Evolutionary conservation across 352 stramenopile species (phyloP), one percentile per base, ranked within the genome.

Genomic region (Globisporangium acanthophoron): DNA sequence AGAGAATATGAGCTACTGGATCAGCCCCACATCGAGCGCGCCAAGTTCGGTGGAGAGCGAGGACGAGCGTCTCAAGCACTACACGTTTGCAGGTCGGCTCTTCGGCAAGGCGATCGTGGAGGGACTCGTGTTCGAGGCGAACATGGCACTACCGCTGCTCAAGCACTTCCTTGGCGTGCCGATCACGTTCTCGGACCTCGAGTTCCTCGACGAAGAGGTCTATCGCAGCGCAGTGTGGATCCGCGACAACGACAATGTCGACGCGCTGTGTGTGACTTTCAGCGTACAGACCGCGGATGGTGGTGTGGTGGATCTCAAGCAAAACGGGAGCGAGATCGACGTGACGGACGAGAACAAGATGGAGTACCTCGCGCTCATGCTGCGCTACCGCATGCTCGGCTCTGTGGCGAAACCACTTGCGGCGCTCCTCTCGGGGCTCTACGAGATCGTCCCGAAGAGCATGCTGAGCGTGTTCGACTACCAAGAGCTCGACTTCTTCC

Each of bases 31-130:
- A 15, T 83, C 78, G 0, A 69, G 60, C 2, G 45, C 47, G 31
- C 21, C 33, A 15, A 50, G 41, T 35, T 15, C 12, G 27, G 39
- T 51, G 24, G 73, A 87, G 37, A 64, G 59, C n/a, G 71, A 78
- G 16, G 63, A 76, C 27, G 66, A 86, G 13, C 74, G 88, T 50
- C 60, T 99, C 48, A 78, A 89, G 58, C 99, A 99, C 71, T 99
- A 99, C 70, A 92, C 92, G 21, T 97, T 98, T 45, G 88, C 92
- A 18, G 93, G 93, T 13, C 72, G 97, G 12, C 88, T 99, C 49
- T 83, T 99, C 37, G 97, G 97, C 37, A 99, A 99, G 69, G 94
- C 97, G 9, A 96, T 99, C 50, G 71, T 97, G 9, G 97, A 99
- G 67, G 96, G 96, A 0, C 94, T 98, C 56, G 76, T 99, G 44